phyloP scores from a whole-genome alignment of 1,284 basidiomycete genomes.

The Ceratobasidium sp. region DNA sequence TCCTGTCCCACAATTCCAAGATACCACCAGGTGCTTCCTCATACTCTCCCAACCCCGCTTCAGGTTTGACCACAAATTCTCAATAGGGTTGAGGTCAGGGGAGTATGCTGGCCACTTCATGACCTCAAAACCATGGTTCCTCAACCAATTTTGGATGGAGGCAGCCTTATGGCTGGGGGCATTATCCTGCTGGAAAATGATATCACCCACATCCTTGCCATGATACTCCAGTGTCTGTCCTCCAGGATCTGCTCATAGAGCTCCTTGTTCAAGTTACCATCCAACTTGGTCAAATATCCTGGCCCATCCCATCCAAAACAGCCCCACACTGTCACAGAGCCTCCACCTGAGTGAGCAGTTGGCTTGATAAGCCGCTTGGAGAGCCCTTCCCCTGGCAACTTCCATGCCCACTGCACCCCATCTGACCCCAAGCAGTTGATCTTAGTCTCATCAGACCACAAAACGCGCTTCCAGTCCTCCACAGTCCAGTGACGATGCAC shows the following conservation, averaged over 20 bases:
- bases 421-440: constrained; percentile 33
- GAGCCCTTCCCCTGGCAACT: neutral
- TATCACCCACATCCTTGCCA: neutral
- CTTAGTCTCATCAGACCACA: constrained; percentile 33
- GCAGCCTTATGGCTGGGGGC: constrained; percentile 1
- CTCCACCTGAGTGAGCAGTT: constrained; percentile 9
- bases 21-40: constrained; percentile 2
- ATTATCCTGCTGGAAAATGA: constrained; percentile 36
- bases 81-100: constrained; percentile 31
- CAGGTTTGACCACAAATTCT: constrained; percentile 26
- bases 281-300: neutral
- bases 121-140: neutral
- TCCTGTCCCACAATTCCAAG: constrained; percentile 6
- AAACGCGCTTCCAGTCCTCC: constrained; percentile 26
- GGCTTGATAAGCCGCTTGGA: constrained; percentile 47
- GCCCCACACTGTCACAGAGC: constrained; percentile 4
- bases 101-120: constrained; percentile 13
- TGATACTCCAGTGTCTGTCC: constrained; percentile 12
- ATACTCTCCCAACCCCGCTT: constrained; percentile 5
- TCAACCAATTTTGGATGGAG: neutral
- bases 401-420: constrained; percentile 29
- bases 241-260: constrained; percentile 18
- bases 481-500: constrained; percentile 17
- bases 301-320: constrained; percentile 13
- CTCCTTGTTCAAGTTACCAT: neutral